phyloP scores from a whole-genome alignment of 2,329 filamentous ascomycete species.

The Acrodontium crateriforme region DNA sequence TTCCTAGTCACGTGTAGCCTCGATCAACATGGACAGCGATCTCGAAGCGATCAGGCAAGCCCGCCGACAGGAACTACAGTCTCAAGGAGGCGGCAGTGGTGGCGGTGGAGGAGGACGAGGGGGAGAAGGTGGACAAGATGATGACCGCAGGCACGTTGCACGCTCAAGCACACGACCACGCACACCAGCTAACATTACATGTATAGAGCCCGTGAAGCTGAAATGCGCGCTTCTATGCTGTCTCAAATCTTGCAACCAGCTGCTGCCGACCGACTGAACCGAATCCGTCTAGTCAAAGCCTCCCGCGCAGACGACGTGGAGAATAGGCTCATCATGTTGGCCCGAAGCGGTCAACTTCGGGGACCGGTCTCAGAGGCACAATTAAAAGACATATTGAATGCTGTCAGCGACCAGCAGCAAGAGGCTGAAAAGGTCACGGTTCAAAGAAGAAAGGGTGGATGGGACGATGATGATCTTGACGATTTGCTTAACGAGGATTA shows the following conservation, averaged over 20 bases:
- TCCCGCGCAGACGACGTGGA: conserved; percentile 81
- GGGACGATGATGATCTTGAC: conserved; percentile 73
- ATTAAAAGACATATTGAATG: conserved; percentile 79
- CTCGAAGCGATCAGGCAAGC: conserved; percentile 75
- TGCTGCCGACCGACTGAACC: conserved; percentile 80
- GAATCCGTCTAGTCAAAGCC: conserved; percentile 92
- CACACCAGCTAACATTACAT: conserved; percentile 2
- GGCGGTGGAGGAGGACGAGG: conserved; percentile 44
- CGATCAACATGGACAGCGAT: conserved; percentile 47
- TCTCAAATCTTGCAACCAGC: conserved; percentile 89
- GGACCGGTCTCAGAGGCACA: conserved; percentile 83
- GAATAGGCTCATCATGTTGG: conserved; percentile 83
- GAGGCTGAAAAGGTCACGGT: conserved; percentile 76
- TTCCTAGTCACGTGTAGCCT: no score
- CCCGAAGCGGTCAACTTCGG: conserved; percentile 72
- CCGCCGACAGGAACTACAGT: conserved; percentile 83
- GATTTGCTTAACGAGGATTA: conserved; percentile 42
- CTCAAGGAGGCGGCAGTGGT: conserved; percentile 40
- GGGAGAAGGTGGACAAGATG: conserved; percentile 38
- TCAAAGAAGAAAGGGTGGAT: conserved; percentile 65
- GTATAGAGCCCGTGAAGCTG: conserved; percentile 39
- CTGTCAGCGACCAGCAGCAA: conserved; percentile 60
- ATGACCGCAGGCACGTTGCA: conserved; percentile 14
- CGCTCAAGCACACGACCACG: conserved; percentile 13
- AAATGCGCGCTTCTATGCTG: conserved; percentile 65